Conservation (phyloP, 2,329 filamentous ascomycete species). For the Capronia americana region DNA sequence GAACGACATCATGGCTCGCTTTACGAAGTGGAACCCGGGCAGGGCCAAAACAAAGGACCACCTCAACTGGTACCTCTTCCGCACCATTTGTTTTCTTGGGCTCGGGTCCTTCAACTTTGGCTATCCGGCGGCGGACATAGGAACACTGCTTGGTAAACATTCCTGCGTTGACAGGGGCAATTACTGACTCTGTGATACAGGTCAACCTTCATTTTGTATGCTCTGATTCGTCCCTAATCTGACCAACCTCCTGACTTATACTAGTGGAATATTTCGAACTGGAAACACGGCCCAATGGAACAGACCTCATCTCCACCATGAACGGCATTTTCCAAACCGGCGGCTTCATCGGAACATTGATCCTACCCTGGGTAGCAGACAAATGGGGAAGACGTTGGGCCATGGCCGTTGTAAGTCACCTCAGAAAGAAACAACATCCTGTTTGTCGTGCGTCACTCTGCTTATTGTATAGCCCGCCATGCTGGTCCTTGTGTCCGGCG, state of each 20-base stretch:
- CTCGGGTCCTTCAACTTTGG: constrained; percentile 11
- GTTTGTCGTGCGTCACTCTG: too few relatives aligned
- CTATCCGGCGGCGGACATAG: constrained; percentile 5
- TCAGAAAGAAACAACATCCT: too few relatives aligned
- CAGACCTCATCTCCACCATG: constrained; percentile 47
- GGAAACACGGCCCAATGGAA: constrained; percentile 47
- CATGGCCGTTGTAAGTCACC: constrained; percentile 14
- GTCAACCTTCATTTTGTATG: constrained; percentile 6
- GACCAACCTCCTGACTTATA: background rate
- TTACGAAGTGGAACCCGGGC: too few relatives aligned
- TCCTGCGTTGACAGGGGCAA: too few relatives aligned
- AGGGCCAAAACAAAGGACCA: too few relatives aligned
- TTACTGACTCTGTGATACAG: too few relatives aligned
- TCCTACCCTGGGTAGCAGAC: constrained; percentile 14
- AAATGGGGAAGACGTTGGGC: constrained; percentile 15
- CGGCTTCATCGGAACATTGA: constrained; percentile 43
- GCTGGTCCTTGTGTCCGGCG: constrained; percentile 19
- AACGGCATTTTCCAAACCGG: constrained; percentile 54
- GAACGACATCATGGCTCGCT: too few relatives aligned
- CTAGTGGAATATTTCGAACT: constrained; percentile 46
- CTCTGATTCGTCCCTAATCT: too few relatives aligned
- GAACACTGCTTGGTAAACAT: background rate
- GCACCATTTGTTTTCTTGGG: too few relatives aligned
- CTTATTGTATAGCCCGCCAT: constrained; percentile 20
- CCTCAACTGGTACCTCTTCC: too few relatives aligned